Percentiles rank a stretch among this genome's conserved stretches.
Evolutionary conservation across 129 eudicot species (phyloP).

Genomic region (carrot (Daucus carota)): DH1_v3.0 NC_030387.2:37077001-37077500

Average conservation of each 20-base stretch:
- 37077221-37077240: background rate
- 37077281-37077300: background rate
- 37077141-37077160: constrained; percentile 7
- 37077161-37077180: background rate
- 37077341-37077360: constrained; percentile 5
- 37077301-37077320: background rate
- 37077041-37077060: background rate
- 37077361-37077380: constrained; percentile 29
- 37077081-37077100: background rate
- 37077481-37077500: constrained; percentile 10
- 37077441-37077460: background rate
- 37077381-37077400: constrained; percentile 56
- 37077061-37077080: background rate
- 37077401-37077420: constrained; percentile 52
- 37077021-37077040: constrained; percentile 1
- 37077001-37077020: background rate
- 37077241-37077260: constrained; percentile 7
- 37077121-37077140: background rate
- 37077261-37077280: constrained; percentile 8
- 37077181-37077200: constrained; percentile 1
- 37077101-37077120: background rate
- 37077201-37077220: background rate
- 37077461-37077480: background rate
- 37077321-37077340: background rate
- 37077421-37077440: background rate